Evolutionary conservation across 129 eudicot genomes (phyloP).

Genomic region (Flaveria linearis): DNA sequence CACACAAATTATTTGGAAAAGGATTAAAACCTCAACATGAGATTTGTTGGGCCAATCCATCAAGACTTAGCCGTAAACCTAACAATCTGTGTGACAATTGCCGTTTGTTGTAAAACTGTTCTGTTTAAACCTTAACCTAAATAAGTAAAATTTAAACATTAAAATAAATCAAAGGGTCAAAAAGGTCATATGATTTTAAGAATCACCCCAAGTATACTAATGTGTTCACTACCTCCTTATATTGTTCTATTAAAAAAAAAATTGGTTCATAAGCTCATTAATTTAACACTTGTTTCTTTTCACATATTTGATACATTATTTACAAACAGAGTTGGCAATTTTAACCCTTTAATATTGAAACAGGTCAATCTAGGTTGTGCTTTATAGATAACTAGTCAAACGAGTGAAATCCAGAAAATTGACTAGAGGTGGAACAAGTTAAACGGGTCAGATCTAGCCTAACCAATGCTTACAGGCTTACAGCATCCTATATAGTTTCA

Average conservation of each 20-base stretch:
- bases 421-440: background rate
- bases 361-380: background rate
- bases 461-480: background rate
- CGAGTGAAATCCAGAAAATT: conserved; percentile 2
- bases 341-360: background rate
- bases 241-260: too few relatives aligned
- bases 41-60: background rate
- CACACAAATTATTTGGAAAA: background rate
- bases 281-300: too few relatives aligned
- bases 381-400: background rate
- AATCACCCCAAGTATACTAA: background rate
- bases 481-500: background rate
- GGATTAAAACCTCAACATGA: background rate
- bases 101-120: background rate
- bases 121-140: background rate
- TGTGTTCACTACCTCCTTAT: background rate
- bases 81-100: background rate
- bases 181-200: background rate
- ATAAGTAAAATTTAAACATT: background rate
- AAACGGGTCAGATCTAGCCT: background rate
- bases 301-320: too few relatives aligned
- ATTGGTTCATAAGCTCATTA: background rate
- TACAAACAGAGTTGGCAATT: background rate
- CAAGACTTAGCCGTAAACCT: background rate
- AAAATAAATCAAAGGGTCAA: too few relatives aligned